These are phyloP conservation scores for Glutinoglossum americanum DNA, from an alignment of 495 filamentous ascomycete species.

Conservation along the genomic window DNA sequence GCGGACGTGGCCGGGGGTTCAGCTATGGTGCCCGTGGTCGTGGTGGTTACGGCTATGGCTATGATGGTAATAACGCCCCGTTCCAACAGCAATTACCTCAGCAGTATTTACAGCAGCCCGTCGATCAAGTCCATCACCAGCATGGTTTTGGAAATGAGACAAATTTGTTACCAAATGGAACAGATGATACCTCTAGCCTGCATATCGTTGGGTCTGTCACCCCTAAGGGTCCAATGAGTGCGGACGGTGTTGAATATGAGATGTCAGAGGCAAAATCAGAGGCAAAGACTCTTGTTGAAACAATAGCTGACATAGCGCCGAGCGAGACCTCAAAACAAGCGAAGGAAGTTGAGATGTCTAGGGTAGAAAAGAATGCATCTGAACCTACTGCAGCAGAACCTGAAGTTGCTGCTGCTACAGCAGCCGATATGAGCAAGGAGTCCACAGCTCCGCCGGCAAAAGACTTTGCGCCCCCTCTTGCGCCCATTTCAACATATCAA, in stretches of 20 bases:
- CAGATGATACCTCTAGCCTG: background rate
- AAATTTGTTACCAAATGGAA: background rate
- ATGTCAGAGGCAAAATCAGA: background rate
- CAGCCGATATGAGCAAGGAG: background rate
- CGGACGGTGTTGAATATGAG: background rate
- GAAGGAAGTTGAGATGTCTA: background rate
- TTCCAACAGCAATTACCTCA: conserved; percentile 18
- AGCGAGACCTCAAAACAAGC: background rate
- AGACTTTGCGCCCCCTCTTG: background rate
- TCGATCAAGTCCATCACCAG: background rate
- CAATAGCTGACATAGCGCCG: background rate
- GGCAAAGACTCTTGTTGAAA: conserved; percentile 1
- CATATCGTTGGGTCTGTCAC: background rate
- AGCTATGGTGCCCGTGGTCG: conserved; percentile 29
- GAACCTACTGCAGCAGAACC: background rate
- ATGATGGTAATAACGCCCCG: conserved; percentile 20
- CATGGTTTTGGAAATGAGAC: background rate
- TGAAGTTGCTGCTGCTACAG: background rate
- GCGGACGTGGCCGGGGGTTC: conserved; percentile 45
- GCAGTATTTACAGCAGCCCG: conserved; percentile 4
- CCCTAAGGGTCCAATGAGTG: background rate
- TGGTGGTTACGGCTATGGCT: conserved; percentile 25
- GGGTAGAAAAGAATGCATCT: background rate
- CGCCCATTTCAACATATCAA: background rate
- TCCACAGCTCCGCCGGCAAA: background rate